These are phyloP conservation scores for Myriosclerotinia duriaeana DNA, from an alignment of 2,329 filamentous ascomycete genomes.

Conservation along the genomic window DNA sequence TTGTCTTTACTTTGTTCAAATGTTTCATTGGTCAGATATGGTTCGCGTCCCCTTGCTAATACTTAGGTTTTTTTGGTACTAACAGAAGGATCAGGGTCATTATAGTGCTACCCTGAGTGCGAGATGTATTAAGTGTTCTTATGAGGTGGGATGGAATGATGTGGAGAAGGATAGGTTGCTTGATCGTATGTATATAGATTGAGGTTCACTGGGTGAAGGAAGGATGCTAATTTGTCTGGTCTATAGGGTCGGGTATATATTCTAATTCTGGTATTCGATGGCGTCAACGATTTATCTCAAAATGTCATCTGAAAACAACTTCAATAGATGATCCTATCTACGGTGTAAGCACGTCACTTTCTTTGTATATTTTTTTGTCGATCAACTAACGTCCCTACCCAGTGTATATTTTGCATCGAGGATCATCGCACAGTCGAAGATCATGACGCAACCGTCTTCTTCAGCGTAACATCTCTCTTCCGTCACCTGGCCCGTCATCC, in stretches of 20 bases:
- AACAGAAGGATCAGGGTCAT: conserved; percentile 33
- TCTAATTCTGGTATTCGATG: conserved; percentile 38
- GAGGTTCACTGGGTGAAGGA: background rate
- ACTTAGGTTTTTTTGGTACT: conserved; percentile 21
- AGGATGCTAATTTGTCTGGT: conserved; percentile 6
- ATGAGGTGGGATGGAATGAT: conserved; percentile 38
- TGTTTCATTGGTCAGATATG: background rate
- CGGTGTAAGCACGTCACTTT: conserved; percentile 31
- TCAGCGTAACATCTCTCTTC: conserved; percentile 36
- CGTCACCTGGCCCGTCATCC: conserved; percentile 38
- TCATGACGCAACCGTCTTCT: conserved; percentile 41
- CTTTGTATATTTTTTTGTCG: background rate
- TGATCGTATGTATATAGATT: conserved; percentile 28
- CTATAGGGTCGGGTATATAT: conserved; percentile 37
- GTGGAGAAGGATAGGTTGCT: conserved; percentile 38
- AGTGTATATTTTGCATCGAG: conserved; percentile 41
- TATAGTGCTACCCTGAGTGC: conserved; percentile 37
- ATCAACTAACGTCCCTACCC: conserved; percentile 3
- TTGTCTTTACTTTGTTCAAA: background rate
- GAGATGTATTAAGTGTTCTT: conserved; percentile 38
- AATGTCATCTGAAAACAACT: conserved; percentile 37
- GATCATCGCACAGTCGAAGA: conserved; percentile 38
- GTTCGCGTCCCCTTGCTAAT: conserved; percentile 19
- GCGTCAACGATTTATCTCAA: conserved; percentile 38
- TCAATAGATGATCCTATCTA: conserved; percentile 38